Conservation (phyloP, 495 filamentous ascomycete species). For the Beverwykella pulmonaria region DNA sequence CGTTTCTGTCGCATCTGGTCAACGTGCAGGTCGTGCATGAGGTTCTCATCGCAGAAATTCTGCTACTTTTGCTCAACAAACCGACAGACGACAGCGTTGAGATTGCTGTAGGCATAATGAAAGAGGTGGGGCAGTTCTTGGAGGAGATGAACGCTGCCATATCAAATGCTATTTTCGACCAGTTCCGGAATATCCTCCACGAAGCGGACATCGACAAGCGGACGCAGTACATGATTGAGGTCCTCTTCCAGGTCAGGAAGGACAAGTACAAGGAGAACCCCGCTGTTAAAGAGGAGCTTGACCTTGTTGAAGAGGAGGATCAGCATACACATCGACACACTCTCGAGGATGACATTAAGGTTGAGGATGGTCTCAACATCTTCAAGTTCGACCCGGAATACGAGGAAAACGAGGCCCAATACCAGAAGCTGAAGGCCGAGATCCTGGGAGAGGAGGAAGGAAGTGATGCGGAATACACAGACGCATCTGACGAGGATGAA, state of each 20-base stretch:
- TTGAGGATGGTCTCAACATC: constrained; percentile 83
- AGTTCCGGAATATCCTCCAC: constrained; percentile 91
- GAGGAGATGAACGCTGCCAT: constrained; percentile 91
- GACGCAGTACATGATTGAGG: constrained; percentile 98
- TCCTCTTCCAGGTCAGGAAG: constrained; percentile 94
- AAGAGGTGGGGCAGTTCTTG: constrained; percentile 88
- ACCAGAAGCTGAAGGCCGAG: constrained; percentile 85
- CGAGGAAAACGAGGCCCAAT: constrained; percentile 88
- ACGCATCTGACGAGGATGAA: constrained; percentile 78
- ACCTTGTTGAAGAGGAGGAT: constrained; percentile 95
- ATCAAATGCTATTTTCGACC: constrained; percentile 87
- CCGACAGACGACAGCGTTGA: constrained; percentile 98
- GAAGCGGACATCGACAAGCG: constrained; percentile 95
- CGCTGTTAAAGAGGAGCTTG: constrained; percentile 86
- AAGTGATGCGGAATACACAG: constrained; percentile 68
- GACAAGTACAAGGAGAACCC: constrained; percentile 95
- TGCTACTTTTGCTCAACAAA: constrained; percentile 84
- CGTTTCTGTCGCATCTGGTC: constrained; percentile 90
- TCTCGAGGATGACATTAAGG: constrained; percentile 74
- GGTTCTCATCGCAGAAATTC: constrained; percentile 85
- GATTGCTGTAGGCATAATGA: constrained; percentile 88
- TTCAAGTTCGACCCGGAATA: constrained; percentile 93
- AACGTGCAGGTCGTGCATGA: constrained; percentile 97
- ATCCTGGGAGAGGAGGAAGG: constrained; percentile 91
- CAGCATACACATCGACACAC: constrained; percentile 86